Base-by-base conservation (phyloP, 768 basidiomycete species). In the Amanita jacksonii region DNA sequence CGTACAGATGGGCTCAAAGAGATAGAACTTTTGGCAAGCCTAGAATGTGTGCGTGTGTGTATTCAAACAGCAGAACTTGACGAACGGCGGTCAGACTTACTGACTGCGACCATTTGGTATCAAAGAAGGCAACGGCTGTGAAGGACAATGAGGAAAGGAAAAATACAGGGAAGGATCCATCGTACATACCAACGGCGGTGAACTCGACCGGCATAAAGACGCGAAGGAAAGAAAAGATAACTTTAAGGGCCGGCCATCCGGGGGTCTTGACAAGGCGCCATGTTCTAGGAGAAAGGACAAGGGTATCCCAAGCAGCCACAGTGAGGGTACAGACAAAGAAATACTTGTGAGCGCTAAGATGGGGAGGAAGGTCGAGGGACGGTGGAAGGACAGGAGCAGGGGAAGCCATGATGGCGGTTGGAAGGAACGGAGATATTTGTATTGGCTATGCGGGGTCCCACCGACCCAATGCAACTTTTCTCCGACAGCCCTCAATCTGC, bases 241-340 rank as follows among this genome's bases (percentile, higher is more conserved):
- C 59, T 61, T 91, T 90, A 57, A 91, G 76, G 1, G 72, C 59
- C 1, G 87, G 86, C 88, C 88, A 90, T 49, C 68, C 74, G 19
- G 72, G 66, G 8, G 71, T 65, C 52, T 73, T 76, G 49, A 78
- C 58, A 46, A 91, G 76, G 22, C 79, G 74, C 75, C 79, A 89
- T 37, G 81, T 79, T 43, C 87, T 67, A 0, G 87, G 87, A 7
- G 80, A 81, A 38, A 91, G 74, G 27, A 91, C 87, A 54, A 91
- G 77, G 27, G 86, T 80, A 54, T 91, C 87, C 87, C 88, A 90
- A 5, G 87, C 87, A 0, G 86, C 83, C 45, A 91, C 85, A 43
- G 87, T 91, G 50, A 91, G 76, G 0, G 87, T 86, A 67, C 87
- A 91, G 51, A 90, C 88, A 37, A 85, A 76, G 58, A 90, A 88